Base-by-base conservation (phyloP, 352 stramenopile species). In the Globisporangium echinulatum region DNA sequence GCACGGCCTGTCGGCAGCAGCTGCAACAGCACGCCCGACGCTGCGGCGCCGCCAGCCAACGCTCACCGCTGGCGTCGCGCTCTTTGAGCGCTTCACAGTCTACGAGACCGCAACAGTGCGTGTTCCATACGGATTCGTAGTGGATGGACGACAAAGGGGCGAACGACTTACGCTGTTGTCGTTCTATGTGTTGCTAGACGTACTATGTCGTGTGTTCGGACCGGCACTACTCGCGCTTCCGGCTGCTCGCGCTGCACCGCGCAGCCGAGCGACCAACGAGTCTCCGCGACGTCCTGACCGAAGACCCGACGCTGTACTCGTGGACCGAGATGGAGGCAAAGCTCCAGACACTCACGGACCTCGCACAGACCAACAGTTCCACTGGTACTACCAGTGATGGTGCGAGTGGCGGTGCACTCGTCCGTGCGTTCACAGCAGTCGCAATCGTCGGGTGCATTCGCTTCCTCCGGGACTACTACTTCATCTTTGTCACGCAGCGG, bases 381-480 rank as follows among this genome's bases (percentile, higher is more conserved):
- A 33, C 25, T 33, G 25, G 25, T 33, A 33, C 25, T 33, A 33
- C 25, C 25, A 33, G 25, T 33, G 25, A 33, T 33, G 25, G 25
- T 33, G 58, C 71, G 0, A 66, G 54, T 9, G 81, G 79, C 0
- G 69, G 56, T 17, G 71, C 67, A 10, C 68, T 78, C 11, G 63
- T 79, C 38, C 78, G 85, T 36, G 78, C 82, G 0, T 92, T 94
- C 58, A 97, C 92, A 47, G 97, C 94, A 0, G 98, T 98, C 48
- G 97, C 96, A 14, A 96, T 99, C 66, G 85, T 99, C 6, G 97
- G 97, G 2, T 99, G 98, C 63, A 91, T 99, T 49, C 92, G 95
- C 19, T 99, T 99, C 74, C 73, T 99, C 50, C 90, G 97, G 53
- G 98, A 90, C 59, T 99, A 98, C 74, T 99, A 99, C 75, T 89